Evolutionary conservation across 257 asterid genomes (phyloP).

Genomic region (Cynanchum wilfordii): DNA sequence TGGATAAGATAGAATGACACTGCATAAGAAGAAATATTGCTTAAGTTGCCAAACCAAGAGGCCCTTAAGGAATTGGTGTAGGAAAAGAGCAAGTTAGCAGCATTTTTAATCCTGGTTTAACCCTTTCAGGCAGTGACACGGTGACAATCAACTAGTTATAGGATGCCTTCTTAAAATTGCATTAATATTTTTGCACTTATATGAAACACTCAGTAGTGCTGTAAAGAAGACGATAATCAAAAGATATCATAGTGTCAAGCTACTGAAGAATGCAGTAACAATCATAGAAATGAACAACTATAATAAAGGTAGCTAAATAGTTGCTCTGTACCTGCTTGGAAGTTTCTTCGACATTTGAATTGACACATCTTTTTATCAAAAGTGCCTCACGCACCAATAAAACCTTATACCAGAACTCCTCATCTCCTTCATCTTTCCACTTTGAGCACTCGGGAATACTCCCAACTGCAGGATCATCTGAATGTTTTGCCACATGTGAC

Average conservation of each 20-base stretch:
- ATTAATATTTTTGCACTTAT: background rate
- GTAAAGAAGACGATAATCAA: background rate
- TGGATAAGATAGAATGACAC: background rate
- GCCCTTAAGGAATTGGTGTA: background rate
- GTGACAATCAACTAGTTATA: background rate
- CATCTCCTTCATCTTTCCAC: constrained; percentile 46
- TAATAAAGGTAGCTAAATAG: constrained; percentile 11
- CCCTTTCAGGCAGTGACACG: background rate
- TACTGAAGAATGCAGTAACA: constrained; percentile 1
- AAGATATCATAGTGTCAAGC: background rate
- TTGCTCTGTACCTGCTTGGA: constrained; percentile 40
- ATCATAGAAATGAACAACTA: constrained; percentile 4
- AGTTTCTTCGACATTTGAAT: constrained; percentile 32
- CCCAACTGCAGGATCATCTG: constrained; percentile 44
- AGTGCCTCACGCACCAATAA: constrained; percentile 47
- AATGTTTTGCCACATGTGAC: constrained; percentile 38
- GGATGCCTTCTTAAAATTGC: background rate
- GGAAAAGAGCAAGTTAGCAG: background rate
- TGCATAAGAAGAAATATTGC: background rate
- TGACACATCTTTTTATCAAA: constrained; percentile 31
- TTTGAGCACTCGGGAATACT: constrained; percentile 45
- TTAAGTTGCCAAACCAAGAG: background rate
- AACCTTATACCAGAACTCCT: constrained; percentile 48
- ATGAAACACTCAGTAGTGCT: constrained; percentile 5
- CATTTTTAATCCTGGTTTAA: background rate